Evolutionary conservation across 2,329 filamentous ascomycete species (phyloP), one percentile per base, ranked within the genome.

Genomic region (Fusarium siculi): DNA sequence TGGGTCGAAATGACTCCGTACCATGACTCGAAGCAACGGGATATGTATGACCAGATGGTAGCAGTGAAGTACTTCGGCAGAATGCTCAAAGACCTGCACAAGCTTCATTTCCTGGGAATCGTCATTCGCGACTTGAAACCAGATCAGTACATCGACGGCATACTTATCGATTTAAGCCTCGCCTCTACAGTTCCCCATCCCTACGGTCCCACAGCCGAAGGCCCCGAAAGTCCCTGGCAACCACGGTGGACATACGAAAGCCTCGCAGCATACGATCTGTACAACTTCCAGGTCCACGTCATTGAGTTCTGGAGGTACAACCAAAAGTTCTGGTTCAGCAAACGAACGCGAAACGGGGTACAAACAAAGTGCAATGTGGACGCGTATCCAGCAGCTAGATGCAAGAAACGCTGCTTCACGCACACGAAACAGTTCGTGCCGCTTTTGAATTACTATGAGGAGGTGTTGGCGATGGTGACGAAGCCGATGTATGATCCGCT

Each of bases 131-230:
- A 72, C 6, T 5, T 63, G 12, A 40, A 36, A 6, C 14, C 23
- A 6, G 40, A 43, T 2, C 68, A 71, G 42, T 71, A 71, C 14
- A 65, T 71, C 37, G 67, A 71, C 11, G 68, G 68, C 5, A 34
- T 36, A 2, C 50, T 72, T 9, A 53, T 68, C 30, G 68, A 72
- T 19, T 42, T 71, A 3, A 71, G 68, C 9, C 34, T 66, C 8
- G 58, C 68, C 2, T 39, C 23, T 5, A 71, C 68, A 16, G 64
- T 49, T 4, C 68, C 68, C 15, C 63, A 71, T 9, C 68, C 68
- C 18, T 52, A 40, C 19, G 63, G 68, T 4, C 68, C 68, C 9
- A 43, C 21, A 0, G 15, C 11, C 1, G 8, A 25, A 3, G 21
- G 25, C 34, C 21, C 14, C 6, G 39, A 36, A 15, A 21, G 15